These are phyloP conservation scores for Litsea cubeba DNA, from an alignment of 164 flowering plant species.

Conservation along the genomic window DNA sequence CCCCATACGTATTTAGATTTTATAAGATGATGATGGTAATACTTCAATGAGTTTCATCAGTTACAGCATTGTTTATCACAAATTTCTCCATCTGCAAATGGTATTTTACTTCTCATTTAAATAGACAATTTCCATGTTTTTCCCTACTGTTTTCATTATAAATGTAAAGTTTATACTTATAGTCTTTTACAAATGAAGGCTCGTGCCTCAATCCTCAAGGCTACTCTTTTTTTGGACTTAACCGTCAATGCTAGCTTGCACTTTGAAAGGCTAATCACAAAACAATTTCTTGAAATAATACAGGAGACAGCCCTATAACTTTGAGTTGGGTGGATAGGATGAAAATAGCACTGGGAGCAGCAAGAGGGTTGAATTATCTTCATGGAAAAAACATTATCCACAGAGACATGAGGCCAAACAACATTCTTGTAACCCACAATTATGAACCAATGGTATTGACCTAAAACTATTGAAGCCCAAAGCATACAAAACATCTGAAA, in stretches of 20 bases:
- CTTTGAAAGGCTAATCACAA: not conserved
- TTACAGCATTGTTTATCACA: not conserved
- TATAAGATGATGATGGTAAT: not conserved
- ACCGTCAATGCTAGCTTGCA: not conserved
- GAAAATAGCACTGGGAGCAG: conserved; percentile 59
- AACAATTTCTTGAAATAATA: conserved; percentile 12
- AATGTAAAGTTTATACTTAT: not conserved
- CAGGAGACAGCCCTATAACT: conserved; percentile 32
- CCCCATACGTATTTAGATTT: too few relatives aligned
- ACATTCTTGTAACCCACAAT: conserved; percentile 69
- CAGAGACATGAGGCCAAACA: conserved; percentile 67
- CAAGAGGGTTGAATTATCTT: conserved; percentile 51
- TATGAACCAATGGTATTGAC: conserved; percentile 49
- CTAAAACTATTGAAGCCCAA: not conserved
- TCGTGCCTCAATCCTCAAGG: conserved; percentile 1
- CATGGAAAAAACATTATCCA: conserved; percentile 60
- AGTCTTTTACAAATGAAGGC: not conserved
- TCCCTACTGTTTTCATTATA: not conserved
- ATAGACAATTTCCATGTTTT: not conserved
- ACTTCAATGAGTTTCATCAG: conserved; percentile 2
- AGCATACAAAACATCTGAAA: not conserved
- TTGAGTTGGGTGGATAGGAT: conserved; percentile 56
- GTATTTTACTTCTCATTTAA: too few relatives aligned
- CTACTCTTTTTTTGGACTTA: not conserved
- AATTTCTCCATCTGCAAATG: not conserved